Conservation (phyloP, 352 stramenopile genomes). For the Globisporangium parvum region DNA sequence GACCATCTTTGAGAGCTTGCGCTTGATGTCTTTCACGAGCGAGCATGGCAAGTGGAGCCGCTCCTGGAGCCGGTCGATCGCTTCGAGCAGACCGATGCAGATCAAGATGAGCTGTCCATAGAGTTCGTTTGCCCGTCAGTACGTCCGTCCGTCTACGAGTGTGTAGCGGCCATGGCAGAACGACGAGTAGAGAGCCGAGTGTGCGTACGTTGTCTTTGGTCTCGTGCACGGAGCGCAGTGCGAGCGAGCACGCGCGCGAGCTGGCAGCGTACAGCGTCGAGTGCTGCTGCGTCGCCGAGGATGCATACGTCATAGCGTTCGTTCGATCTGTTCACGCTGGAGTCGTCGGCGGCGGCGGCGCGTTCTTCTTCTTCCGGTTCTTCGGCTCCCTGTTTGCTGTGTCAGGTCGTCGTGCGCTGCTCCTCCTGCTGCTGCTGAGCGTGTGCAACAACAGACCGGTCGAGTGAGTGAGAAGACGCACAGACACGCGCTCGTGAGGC, state of each 20-base stretch:
- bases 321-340: not conserved
- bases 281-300: conserved; percentile 14
- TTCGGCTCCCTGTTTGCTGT: no score
- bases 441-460: no score
- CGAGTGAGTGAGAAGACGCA: no score
- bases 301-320: conserved; percentile 12
- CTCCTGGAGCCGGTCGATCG: conserved; percentile 68
- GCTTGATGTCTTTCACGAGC: conserved; percentile 74
- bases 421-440: no score
- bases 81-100: conserved; percentile 69
- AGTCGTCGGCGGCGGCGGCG: no score
- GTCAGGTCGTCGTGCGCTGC: no score
- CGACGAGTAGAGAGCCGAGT: no score
- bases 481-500: no score
- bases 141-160: not conserved
- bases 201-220: conserved; percentile 73
- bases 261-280: conserved; percentile 26
- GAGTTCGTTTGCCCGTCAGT: not conserved
- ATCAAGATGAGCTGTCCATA: conserved; percentile 56
- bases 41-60: conserved; percentile 55
- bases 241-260: conserved; percentile 47
- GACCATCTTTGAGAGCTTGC: conserved; percentile 58
- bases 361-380: no score
- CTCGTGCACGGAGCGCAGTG: conserved; percentile 53
- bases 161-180: no score